Base-by-base conservation (phyloP, 345 rosid species). In the Theobroma cacao region DNA sequence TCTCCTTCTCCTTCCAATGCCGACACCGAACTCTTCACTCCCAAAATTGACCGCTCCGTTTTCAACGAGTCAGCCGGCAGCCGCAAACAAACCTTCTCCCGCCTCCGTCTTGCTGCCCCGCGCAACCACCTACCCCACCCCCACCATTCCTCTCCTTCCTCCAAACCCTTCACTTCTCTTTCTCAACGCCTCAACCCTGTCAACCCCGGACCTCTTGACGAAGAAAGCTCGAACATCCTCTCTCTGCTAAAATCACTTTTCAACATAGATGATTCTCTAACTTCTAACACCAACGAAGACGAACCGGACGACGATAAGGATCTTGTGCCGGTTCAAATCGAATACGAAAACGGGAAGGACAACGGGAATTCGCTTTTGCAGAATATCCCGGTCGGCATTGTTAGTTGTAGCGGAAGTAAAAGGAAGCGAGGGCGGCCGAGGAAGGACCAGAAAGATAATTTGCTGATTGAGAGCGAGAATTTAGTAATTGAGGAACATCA, bases 51-150 rank as follows among this genome's bases (percentile, higher is more conserved):
- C 77, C 94, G 92, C 47, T 88, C 97, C 79, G 90, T 93, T 73
- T 95, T 96, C 90, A 96, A 93, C 66, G 99, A 95, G 75, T 95
- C 98, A 68, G 97, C 99, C 71, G 98, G 98, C 1, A 91, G 97
- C 82, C 93, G 93, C 63, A 93, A 91, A 45, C 99, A 96, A 76
- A 96, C 99, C 67, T 95, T 90, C 88, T 93, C 84, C 65, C 97
- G 95, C 50, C 91, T 96, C 79, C 96, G 95, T 61, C 89, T 95
- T 1, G 93, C 89, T 56, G 84, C 88, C 45, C 85, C 90, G n/a
- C 96, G 95, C 22, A 78, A 81, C 82, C 58, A 74, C 75, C 68
- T 48, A 31, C 71, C 55, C 50, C 80, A 67, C 53, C 22, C 45
- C 73, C 59, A 70, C 5, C 43, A 52, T 72, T 75, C 82, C 63